Base-by-base conservation (phyloP, 2,329 filamentous ascomycete species). In the Zasmidium angulare region DNA sequence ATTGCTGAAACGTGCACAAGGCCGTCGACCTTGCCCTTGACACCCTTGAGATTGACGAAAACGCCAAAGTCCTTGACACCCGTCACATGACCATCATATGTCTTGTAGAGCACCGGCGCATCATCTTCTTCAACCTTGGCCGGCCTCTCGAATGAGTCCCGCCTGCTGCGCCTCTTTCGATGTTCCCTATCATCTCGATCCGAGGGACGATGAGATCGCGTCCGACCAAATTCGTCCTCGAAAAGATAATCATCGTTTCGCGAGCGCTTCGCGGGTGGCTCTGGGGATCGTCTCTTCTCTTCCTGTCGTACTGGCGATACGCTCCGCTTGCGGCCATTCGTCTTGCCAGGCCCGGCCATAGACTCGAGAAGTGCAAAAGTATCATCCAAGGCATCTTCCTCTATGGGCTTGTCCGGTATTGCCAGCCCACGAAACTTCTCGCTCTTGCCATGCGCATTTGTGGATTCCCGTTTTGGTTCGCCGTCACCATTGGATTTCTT, bases 11-110 rank as follows among this genome's bases (percentile, higher is more conserved):
- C 87, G 72, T 99, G 95, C 0, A 99, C 93, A 64, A 99, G 80
- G 0, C 95, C 95, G 71, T 97, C 93, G 1, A 96, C 89, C 74
- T 92, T 96, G 50, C 93, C 93, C 68, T 83, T 87, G 1, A 99
- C 89, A 19, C 92, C 89, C 66, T 88, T 84, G n/a, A 99, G 74
- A 67, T 96, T 96, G 59, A 98, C 92, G 75, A 99, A 99, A 0
- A 88, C 92, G 11, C 95, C 95, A 76, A 98, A 99, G 62, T 97
- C 91, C 70, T 97, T 98, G 55, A 99, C 82, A 0, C 93, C 92
- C 0, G 91, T 97, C 14, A 98, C 90, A 69, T 88, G 87, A 1
- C 95, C 95, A 63, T 91, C 85, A 70, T 99, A 99, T 1, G 97
- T 79, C 72, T 99, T 99, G 80, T 88, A 87, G 6, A 96, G 76